phyloP scores from a whole-genome alignment of 495 filamentous ascomycete species.

The Usnea hakonensis region DNA sequence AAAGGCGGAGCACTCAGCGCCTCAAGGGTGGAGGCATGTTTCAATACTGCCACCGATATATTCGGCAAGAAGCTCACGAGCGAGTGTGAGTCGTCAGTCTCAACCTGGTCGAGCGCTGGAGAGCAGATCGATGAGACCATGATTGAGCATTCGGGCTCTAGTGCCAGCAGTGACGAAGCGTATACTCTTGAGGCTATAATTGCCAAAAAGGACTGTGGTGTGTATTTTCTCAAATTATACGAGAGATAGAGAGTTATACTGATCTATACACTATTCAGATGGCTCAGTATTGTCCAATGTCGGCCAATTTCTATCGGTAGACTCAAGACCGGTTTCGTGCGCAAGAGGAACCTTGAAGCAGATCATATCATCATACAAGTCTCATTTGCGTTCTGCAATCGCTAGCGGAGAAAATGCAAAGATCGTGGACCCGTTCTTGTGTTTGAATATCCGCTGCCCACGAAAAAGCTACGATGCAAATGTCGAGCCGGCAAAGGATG shows the following conservation, averaged over 20 bases:
- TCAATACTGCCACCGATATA: slow-evolving; percentile 62
- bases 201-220: slow-evolving; percentile 27
- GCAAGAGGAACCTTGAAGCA: slow-evolving; percentile 58
- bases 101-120: slow-evolving; percentile 21
- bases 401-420: slow-evolving; percentile 18
- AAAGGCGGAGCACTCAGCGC: slow-evolving; percentile 19
- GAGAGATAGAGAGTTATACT: background rate
- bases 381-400: slow-evolving; percentile 40
- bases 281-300: slow-evolving; percentile 46
- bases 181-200: slow-evolving; percentile 7
- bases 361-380: slow-evolving; percentile 54
- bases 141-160: background rate
- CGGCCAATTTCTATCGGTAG: slow-evolving; percentile 66
- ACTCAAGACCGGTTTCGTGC: slow-evolving; percentile 65
- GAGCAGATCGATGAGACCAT: slow-evolving; percentile 8
- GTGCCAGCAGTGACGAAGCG: slow-evolving; percentile 48
- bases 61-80: slow-evolving; percentile 58
- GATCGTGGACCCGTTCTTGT: slow-evolving; percentile 61
- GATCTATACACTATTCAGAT: slow-evolving; percentile 25
- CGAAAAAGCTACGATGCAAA: slow-evolving; percentile 74
- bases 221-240: background rate
- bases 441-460: slow-evolving; percentile 64
- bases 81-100: slow-evolving; percentile 40
- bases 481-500: slow-evolving; percentile 84
- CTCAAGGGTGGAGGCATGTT: slow-evolving; percentile 35